A percentile compares a stretch with the other conserved stretches of the same genome.
phyloP scores from a whole-genome alignment of 2,329 filamentous ascomycete genomes.

The Fusarium virguliforme region DNA sequence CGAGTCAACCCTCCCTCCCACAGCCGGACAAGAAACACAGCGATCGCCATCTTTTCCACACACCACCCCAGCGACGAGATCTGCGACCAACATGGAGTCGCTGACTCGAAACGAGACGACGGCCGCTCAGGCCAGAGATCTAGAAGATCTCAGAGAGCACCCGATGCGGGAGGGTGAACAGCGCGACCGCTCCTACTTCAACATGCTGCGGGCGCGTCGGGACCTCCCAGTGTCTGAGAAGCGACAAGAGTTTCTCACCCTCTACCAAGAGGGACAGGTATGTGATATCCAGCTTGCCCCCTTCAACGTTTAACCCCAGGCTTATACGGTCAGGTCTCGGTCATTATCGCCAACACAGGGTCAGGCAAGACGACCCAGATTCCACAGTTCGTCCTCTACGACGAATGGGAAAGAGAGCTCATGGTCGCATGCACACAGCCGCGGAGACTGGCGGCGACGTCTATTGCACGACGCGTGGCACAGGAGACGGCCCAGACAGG shows the following conservation, averaged over 20 bases:
- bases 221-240: neutral
- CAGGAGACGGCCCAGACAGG: slow-evolving; percentile 78
- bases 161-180: neutral
- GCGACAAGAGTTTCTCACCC: neutral
- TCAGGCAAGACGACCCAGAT: slow-evolving; percentile 24
- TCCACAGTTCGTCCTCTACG: slow-evolving; percentile 17
- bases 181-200: neutral
- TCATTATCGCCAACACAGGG: slow-evolving; percentile 56
- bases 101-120: neutral
- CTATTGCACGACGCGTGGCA: slow-evolving; percentile 87
- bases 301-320: too few species aligned
- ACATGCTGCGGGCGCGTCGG: neutral
- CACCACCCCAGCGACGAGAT: too few species aligned
- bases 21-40: too few species aligned
- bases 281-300: too few species aligned
- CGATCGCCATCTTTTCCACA: too few species aligned
- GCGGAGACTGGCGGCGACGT: slow-evolving; percentile 92
- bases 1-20: too few species aligned
- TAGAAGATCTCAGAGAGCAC: neutral
- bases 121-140: neutral
- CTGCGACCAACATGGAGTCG: neutral
- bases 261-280: neutral
- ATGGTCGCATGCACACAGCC: slow-evolving; percentile 93
- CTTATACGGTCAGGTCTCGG: too few species aligned
- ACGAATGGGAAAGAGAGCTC: slow-evolving; percentile 62